A percentile compares a stretch with the other conserved stretches of the same genome.
These are phyloP conservation scores for Citeromyces nyonsensis DNA, from an alignment of 805 yeast genomes.

Conservation along the genomic window DNA sequence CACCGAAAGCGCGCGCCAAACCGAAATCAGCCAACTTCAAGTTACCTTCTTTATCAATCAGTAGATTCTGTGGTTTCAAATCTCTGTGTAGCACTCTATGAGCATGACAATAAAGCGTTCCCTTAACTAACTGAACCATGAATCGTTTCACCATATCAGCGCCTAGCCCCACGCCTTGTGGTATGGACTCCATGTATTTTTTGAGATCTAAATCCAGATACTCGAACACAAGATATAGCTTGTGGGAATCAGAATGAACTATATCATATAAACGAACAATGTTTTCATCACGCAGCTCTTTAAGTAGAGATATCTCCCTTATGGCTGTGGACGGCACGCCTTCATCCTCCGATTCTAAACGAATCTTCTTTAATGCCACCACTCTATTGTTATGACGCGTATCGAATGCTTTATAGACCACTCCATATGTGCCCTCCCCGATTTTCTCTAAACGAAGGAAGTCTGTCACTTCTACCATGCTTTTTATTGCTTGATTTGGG, in stretches of 20 bases:
- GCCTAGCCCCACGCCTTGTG: constrained; percentile 82
- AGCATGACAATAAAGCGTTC: constrained; percentile 86
- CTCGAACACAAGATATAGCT: constrained; percentile 86
- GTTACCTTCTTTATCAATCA: constrained; percentile 92
- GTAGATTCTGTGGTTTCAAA: constrained; percentile 88
- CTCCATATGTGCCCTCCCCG: constrained; percentile 97
- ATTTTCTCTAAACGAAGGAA: constrained; percentile 91
- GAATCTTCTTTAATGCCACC: constrained; percentile 89
- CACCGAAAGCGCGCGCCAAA: constrained; percentile 93
- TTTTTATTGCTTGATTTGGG: constrained; percentile 1
- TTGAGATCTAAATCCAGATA: constrained; percentile 88
- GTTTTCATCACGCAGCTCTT: constrained; percentile 87
- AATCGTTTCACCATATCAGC: constrained; percentile 83
- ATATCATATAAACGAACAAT: constrained; percentile 86
- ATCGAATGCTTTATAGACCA: constrained; percentile 91
- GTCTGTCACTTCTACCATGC: constrained; percentile 79
- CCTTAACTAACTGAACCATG: constrained; percentile 82
- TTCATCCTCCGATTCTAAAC: constrained; percentile 92
- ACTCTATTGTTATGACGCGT: constrained; percentile 80
- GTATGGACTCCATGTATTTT: constrained; percentile 92
- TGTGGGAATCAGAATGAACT: constrained; percentile 88
- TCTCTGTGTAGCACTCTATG: constrained; percentile 93
- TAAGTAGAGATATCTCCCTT: constrained; percentile 85
- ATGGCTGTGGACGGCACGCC: constrained; percentile 98
- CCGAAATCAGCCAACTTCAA: constrained; percentile 89